Evolutionary conservation across 1,139 yeast genomes (phyloP).

Genomic region (Yamadazyma triangularis): DNA sequence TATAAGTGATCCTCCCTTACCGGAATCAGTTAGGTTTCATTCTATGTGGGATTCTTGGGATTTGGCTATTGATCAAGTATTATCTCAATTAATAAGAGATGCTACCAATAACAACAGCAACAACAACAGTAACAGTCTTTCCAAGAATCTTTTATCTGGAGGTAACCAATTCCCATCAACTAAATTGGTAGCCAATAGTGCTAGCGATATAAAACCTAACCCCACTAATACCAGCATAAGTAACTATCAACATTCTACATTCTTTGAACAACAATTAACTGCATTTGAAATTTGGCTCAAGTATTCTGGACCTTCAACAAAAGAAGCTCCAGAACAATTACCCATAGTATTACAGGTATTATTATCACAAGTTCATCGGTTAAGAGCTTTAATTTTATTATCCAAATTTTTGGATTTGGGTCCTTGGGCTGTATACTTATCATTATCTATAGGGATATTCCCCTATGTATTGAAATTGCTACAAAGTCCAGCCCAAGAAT

Average conservation of each 20-base stretch:
- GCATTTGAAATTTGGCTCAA: slow-evolving; percentile 96
- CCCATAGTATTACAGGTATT: slow-evolving; percentile 92
- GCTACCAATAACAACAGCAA: slow-evolving; percentile 4
- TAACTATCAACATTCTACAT: slow-evolving; percentile 80
- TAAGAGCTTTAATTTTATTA: slow-evolving; percentile 78
- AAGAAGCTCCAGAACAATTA: slow-evolving; percentile 89
- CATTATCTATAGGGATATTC: slow-evolving; percentile 90
- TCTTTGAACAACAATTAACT: slow-evolving; percentile 92
- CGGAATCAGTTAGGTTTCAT: slow-evolving; percentile 74
- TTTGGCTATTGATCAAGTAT: slow-evolving; percentile 89
- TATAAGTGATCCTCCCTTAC: slow-evolving; percentile 88
- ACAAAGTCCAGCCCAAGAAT: slow-evolving; percentile 93
- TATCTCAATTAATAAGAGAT: slow-evolving; percentile 53
- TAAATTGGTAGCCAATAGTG: background rate
- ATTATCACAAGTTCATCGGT: slow-evolving; percentile 88
- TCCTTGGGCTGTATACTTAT: slow-evolving; percentile 95
- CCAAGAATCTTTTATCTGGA: slow-evolving; percentile 3
- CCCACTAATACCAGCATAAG: slow-evolving; percentile 2
- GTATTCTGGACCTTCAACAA: slow-evolving; percentile 73
- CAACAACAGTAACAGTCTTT: slow-evolving; percentile 1
- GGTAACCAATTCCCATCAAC: too few species aligned
- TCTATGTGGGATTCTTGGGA: slow-evolving; percentile 99
- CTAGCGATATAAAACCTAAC: slow-evolving; percentile 6
- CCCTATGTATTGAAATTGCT: slow-evolving; percentile 88
- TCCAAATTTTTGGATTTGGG: slow-evolving; percentile 90